Evolutionary conservation across 345 rosid genomes (phyloP).

Genomic region (Citrus sinensis): DVS_A1.0 CM039163.1:44718001-44718500

Average conservation of each 20-base stretch:
- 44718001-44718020: not conserved
- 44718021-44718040: not conserved
- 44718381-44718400: not conserved
- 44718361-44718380: not conserved
- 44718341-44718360: not conserved
- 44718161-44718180: not conserved
- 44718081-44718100: not conserved
- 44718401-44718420: not conserved
- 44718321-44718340: not conserved
- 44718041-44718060: not conserved
- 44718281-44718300: not conserved
- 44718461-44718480: not conserved
- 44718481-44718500: constrained; percentile 11
- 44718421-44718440: not conserved
- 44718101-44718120: not conserved
- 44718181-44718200: not conserved
- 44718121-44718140: not conserved
- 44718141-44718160: not conserved
- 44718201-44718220: not conserved
- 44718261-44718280: not conserved
- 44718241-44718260: not conserved
- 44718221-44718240: not conserved
- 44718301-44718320: not conserved
- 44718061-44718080: not conserved
- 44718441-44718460: not conserved